Conservation (phyloP, 495 filamentous ascomycete species). For the Lasiosphaeris hirsuta region DNA sequence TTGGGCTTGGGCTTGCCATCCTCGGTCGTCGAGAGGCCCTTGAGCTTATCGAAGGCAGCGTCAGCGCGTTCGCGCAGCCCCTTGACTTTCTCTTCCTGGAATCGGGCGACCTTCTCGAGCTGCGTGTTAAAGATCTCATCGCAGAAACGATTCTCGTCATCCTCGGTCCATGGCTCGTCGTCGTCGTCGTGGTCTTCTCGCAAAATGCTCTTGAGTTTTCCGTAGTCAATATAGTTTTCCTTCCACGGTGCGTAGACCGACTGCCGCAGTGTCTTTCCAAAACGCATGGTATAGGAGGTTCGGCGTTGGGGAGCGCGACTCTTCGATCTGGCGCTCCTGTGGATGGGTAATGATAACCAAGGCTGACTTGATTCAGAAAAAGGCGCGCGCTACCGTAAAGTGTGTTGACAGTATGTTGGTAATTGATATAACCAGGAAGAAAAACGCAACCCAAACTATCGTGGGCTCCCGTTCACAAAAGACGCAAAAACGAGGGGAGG, state of each 20-base stretch:
- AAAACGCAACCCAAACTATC: no score
- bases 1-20: slow-evolving; percentile 31
- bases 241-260: slow-evolving; percentile 87
- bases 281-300: slow-evolving; percentile 65
- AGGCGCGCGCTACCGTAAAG: no score
- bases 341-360: no score
- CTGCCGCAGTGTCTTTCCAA: slow-evolving; percentile 79
- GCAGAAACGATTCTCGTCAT: slow-evolving; percentile 91
- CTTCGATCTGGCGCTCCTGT: no score
- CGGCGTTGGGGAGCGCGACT: neutral
- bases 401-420: no score
- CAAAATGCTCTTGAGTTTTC: slow-evolving; percentile 82
- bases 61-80: slow-evolving; percentile 66
- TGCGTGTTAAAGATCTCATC: slow-evolving; percentile 92
- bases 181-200: slow-evolving; percentile 69
- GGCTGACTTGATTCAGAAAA: no score
- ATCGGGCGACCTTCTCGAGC: slow-evolving; percentile 89
- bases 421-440: no score
- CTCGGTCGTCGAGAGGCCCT: slow-evolving; percentile 47
- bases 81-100: slow-evolving; percentile 73
- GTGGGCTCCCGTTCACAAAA: no score
- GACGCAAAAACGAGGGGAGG: no score
- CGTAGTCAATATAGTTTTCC: slow-evolving; percentile 90
- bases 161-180: slow-evolving; percentile 76
- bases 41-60: slow-evolving; percentile 57